Percentiles rank a stretch among this genome's conserved stretches.
Evolutionary conservation across 2,329 filamentous ascomycete genomes (phyloP).

Genomic region (Aspergillus brunneoviolaceus): DNA sequence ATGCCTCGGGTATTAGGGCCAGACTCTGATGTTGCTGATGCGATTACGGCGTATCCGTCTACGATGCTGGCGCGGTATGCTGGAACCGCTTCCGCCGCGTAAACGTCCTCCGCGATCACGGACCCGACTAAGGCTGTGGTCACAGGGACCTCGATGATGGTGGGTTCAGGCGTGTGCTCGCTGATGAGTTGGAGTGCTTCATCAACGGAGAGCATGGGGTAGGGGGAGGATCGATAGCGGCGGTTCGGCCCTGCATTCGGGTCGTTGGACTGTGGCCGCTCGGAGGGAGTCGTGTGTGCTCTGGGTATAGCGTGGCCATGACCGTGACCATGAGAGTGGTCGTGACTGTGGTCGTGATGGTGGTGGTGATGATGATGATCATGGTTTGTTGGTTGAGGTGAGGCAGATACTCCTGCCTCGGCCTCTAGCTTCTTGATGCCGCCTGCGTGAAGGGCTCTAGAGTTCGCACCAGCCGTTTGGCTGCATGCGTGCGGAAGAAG

Average conservation of each 20-base stretch:
- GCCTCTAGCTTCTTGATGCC: constrained; percentile 80
- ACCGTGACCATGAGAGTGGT: constrained; percentile 58
- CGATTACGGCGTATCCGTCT: constrained; percentile 88
- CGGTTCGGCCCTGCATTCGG: constrained; percentile 61
- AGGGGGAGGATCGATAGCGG: constrained; percentile 81
- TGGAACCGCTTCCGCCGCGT: constrained; percentile 77
- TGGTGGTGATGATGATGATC: constrained; percentile 33
- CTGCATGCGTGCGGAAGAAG: constrained; percentile 93
- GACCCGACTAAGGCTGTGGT: constrained; percentile 67
- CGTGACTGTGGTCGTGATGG: constrained; percentile 47
- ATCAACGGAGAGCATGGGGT: constrained; percentile 83
- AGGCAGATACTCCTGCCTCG: constrained; percentile 65
- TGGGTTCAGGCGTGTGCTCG: constrained; percentile 67
- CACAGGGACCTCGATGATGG: constrained; percentile 59
- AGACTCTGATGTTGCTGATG: constrained; percentile 48
- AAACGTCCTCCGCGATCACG: constrained; percentile 80
- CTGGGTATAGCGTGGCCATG: constrained; percentile 65
- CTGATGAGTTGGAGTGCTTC: constrained; percentile 74
- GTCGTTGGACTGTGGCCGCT: constrained; percentile 60
- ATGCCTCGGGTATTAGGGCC: constrained; percentile 67
- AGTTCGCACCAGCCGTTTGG: constrained; percentile 81
- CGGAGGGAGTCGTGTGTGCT: constrained; percentile 68
- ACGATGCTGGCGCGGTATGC: constrained; percentile 96
- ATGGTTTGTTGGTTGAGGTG: constrained; percentile 15
- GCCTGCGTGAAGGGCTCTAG: constrained; percentile 73